phyloP scores from a whole-genome alignment of 441 rosid genomes.

The Adansonia madagascariensis region DNA sequence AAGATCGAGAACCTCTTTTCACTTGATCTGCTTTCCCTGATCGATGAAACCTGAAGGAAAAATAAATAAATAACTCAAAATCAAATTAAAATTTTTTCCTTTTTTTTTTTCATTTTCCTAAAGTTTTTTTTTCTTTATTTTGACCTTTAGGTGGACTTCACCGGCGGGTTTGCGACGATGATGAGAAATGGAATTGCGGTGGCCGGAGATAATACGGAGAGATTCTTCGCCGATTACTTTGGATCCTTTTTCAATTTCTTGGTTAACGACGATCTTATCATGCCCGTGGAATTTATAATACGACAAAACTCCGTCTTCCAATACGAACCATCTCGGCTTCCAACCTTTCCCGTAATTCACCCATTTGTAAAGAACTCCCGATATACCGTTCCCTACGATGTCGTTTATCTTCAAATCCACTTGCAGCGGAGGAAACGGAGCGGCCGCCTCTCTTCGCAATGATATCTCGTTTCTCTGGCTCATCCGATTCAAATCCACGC shows the following conservation, averaged over 20 bases:
- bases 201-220: conserved; percentile 48
- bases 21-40: conserved; percentile 79
- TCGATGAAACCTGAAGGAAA: conserved; percentile 65
- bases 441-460: conserved; percentile 34
- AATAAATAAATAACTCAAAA: not conserved
- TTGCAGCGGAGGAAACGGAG: conserved; percentile 33
- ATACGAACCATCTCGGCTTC: conserved; percentile 86
- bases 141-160: conserved; percentile 88
- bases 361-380: conserved; percentile 88
- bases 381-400: conserved; percentile 75
- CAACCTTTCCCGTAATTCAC: conserved; percentile 87
- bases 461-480: conserved; percentile 43
- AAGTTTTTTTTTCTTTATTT: not conserved
- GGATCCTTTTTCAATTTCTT: conserved; percentile 71
- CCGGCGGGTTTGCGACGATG: conserved; percentile 67
- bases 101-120: not conserved
- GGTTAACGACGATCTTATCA: conserved; percentile 69
- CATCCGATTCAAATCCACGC: conserved; percentile 29
- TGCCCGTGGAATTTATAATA: conserved; percentile 87
- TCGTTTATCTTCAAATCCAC: conserved; percentile 81
- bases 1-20: conserved; percentile 82
- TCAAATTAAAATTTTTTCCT: not conserved
- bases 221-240: conserved; percentile 85
- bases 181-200: conserved; percentile 33
- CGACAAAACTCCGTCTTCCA: conserved; percentile 85